Conservation (phyloP, 2,329 filamentous ascomycete genomes). For the Dactylonectria estremocensis region DNA sequence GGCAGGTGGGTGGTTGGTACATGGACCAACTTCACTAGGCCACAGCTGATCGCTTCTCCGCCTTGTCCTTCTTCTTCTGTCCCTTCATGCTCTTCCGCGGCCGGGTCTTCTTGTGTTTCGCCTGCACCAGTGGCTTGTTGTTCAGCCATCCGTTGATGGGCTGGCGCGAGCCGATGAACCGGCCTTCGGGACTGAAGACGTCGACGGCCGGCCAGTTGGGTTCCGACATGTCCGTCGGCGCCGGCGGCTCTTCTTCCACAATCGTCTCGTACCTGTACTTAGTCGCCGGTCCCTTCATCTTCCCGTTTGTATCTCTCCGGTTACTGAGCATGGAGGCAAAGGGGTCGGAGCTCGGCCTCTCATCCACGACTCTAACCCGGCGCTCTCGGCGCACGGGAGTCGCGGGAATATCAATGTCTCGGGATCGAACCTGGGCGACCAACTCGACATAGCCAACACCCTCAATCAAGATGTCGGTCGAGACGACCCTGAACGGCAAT, state of each 20-base stretch:
- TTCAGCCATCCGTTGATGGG: constrained; percentile 82
- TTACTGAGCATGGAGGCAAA: constrained; percentile 46
- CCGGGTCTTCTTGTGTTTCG: constrained; percentile 66
- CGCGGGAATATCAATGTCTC: constrained; percentile 51
- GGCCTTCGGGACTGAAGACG: constrained; percentile 88
- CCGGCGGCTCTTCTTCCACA: constrained; percentile 32
- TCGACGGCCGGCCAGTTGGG: constrained; percentile 80
- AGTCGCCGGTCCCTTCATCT: neutral
- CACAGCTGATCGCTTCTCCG: constrained; percentile 46
- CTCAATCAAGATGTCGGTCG: constrained; percentile 89
- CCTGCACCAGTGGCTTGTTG: constrained; percentile 68
- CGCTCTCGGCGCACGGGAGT: constrained; percentile 20
- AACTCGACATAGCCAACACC: constrained; percentile 96
- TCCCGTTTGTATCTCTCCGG: constrained; percentile 40
- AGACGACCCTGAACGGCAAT: constrained; percentile 85
- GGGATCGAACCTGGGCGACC: constrained; percentile 82
- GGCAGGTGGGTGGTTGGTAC: neutral
- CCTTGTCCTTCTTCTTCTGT: constrained; percentile 59
- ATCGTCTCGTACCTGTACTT: constrained; percentile 32
- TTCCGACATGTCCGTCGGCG: constrained; percentile 45
- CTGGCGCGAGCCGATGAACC: constrained; percentile 76
- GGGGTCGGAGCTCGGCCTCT: constrained; percentile 33
- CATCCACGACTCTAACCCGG: neutral
- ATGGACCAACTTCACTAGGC: constrained; percentile 5
- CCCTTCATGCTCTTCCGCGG: constrained; percentile 81